phyloP scores from a whole-genome alignment of 116 monocot genomes.

The Phalaenopsis hybrid region DNA sequence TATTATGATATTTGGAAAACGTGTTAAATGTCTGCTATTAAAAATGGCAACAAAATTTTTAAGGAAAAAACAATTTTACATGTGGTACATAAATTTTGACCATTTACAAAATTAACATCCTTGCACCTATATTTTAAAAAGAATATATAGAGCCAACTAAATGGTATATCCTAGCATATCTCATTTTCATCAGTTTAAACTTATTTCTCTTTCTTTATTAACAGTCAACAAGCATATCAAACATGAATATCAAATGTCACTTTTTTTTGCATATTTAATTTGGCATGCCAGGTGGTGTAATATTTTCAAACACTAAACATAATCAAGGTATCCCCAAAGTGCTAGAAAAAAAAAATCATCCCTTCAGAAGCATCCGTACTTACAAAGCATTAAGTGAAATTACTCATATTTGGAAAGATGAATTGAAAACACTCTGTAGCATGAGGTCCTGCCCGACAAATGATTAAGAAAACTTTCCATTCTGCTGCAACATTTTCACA shows the following conservation, averaged over 20 bases:
- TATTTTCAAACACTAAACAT: neutral
- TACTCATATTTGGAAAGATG: neutral
- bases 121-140: neutral
- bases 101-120: too few species aligned
- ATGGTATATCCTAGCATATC: neutral
- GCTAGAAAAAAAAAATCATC: neutral
- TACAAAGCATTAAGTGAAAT: neutral
- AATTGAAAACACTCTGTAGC: neutral
- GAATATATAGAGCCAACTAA: neutral
- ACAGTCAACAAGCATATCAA: too few species aligned
- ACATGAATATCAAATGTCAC: too few species aligned
- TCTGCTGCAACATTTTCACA: neutral
- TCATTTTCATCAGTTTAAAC: too few species aligned
- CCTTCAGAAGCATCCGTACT: neutral
- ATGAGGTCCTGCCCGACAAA: neutral
- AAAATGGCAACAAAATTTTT: neutral
- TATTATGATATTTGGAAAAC: neutral
- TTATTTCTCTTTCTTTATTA: too few species aligned
- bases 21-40: neutral
- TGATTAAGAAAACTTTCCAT: neutral
- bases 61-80: too few species aligned
- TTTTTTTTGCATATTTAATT: neutral
- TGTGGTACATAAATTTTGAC: too few species aligned
- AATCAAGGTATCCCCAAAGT: neutral
- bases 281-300: neutral